Conservation (phyloP, 108 stramenopile genomes). For the Craspedostauros australis region DNA sequence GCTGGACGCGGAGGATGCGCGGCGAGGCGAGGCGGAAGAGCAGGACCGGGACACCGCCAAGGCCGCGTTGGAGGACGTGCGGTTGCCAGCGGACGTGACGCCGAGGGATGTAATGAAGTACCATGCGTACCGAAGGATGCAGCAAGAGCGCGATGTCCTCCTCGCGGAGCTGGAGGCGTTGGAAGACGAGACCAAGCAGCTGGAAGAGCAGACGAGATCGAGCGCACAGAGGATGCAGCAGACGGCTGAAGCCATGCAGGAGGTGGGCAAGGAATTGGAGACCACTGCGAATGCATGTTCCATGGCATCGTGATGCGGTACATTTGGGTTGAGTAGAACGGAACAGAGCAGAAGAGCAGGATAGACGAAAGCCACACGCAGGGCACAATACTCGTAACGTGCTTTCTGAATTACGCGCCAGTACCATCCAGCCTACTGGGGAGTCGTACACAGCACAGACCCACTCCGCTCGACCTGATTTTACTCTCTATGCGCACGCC, state of each 20-base stretch:
- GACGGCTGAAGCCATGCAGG: too few species aligned
- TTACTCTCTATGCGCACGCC: too few species aligned
- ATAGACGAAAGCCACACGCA: too few species aligned
- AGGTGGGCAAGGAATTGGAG: conserved; percentile 11
- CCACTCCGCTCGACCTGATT: too few species aligned
- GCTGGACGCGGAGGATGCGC: conserved; percentile 16
- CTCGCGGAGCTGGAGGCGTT: conserved; percentile 6
- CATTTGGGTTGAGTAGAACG: too few species aligned
- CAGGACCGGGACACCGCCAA: conserved; percentile 20
- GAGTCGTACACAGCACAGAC: not conserved
- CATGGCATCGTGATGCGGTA: conserved; percentile 17
- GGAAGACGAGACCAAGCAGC: not conserved
- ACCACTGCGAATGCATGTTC: conserved; percentile 28
- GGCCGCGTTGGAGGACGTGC: conserved; percentile 2
- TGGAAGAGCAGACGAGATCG: conserved; percentile 5
- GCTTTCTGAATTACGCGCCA: too few species aligned
- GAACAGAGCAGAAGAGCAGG: too few species aligned
- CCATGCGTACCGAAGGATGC: conserved; percentile 7
- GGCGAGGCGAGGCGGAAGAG: conserved; percentile 8
- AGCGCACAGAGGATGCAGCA: too few species aligned
- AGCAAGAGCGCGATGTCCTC: conserved; percentile 7
- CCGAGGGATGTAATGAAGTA: conserved; percentile 16
- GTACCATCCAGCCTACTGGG: too few species aligned
- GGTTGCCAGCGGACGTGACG: conserved; percentile 22
- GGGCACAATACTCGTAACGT: too few species aligned